These are phyloP conservation scores for Echeveria elegans DNA, from an alignment of 164 flowering plant genomes.

Conservation along the genomic window DNA sequence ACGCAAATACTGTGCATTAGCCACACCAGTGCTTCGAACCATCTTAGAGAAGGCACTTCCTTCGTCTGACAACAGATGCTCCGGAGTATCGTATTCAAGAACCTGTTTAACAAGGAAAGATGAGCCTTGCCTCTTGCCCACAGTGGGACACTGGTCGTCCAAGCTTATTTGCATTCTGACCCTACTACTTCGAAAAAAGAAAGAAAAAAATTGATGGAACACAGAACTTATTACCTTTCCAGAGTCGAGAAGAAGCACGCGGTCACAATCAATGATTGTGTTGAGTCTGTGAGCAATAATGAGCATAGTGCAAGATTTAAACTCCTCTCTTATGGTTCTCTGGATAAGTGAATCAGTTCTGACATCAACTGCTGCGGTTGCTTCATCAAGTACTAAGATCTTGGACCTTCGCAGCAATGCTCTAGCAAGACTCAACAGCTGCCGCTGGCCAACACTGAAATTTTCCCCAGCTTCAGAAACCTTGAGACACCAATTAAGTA, in stretches of 20 bases:
- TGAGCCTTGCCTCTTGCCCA: neutral
- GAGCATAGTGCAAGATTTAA: slow-evolving; percentile 92
- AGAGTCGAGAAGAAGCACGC: slow-evolving; percentile 79
- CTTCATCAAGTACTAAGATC: slow-evolving; percentile 99
- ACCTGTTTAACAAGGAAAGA: slow-evolving; percentile 37
- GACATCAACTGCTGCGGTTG: slow-evolving; percentile 99
- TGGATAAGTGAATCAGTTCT: slow-evolving; percentile 98
- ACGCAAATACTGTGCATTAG: slow-evolving; percentile 89
- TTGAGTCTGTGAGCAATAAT: slow-evolving; percentile 94
- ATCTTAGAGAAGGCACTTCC: slow-evolving; percentile 83
- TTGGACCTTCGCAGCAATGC: slow-evolving; percentile 91
- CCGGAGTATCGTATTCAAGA: slow-evolving; percentile 78
- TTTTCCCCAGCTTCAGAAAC: slow-evolving; percentile 98
- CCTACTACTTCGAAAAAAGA: neutral
- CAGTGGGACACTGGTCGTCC: neutral
- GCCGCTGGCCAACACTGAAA: slow-evolving; percentile 99
- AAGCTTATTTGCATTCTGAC: neutral
- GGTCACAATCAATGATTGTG: slow-evolving; percentile 92
- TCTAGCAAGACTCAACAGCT: slow-evolving; percentile 91
- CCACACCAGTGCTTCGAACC: slow-evolving; percentile 97
- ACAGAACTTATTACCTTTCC: slow-evolving; percentile 48
- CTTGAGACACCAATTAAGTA: slow-evolving; percentile 21
- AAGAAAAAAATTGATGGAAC: neutral
- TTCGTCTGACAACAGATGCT: slow-evolving; percentile 56
- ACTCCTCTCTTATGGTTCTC: slow-evolving; percentile 94